phyloP scores from a whole-genome alignment of 108 stramenopile genomes.

The Cyclostephanos invisitatus region DNA sequence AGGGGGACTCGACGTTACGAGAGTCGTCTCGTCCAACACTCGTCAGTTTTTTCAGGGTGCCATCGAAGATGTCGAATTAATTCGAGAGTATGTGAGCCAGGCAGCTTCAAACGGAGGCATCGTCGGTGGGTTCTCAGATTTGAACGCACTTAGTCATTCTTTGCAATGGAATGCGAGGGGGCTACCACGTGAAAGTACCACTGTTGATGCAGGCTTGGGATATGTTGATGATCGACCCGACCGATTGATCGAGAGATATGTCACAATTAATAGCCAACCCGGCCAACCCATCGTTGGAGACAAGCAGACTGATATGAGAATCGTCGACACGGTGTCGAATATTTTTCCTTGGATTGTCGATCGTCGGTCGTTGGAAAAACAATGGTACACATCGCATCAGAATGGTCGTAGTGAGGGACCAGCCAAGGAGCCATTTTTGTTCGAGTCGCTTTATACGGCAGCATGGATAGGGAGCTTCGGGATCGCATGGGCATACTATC shows the following conservation, averaged over 20 bases:
- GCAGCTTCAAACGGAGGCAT: slow-evolving; percentile 16
- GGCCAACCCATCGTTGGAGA: slow-evolving; percentile 16
- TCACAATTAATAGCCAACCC: background rate
- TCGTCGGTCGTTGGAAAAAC: slow-evolving; percentile 17
- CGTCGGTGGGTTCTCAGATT: slow-evolving; percentile 3
- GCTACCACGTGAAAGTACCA: slow-evolving; percentile 1
- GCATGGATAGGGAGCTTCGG: slow-evolving; percentile 25
- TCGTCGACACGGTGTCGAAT: slow-evolving; percentile 20
- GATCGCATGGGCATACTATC: slow-evolving; percentile 29
- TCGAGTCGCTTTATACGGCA: slow-evolving; percentile 29
- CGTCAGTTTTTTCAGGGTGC: slow-evolving; percentile 29
- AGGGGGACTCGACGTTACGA: slow-evolving; percentile 29
- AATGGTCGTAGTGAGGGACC: slow-evolving; percentile 33
- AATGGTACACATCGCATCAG: slow-evolving; percentile 18
- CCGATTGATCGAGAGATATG: slow-evolving; percentile 23
- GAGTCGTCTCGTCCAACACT: slow-evolving; percentile 14
- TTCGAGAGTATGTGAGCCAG: slow-evolving; percentile 30
- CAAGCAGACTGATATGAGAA: slow-evolving; percentile 14
- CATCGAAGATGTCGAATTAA: slow-evolving; percentile 42
- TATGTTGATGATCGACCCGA: slow-evolving; percentile 31
- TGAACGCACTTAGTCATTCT: background rate
- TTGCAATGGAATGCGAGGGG: slow-evolving; percentile 28
- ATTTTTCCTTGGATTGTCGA: slow-evolving; percentile 44
- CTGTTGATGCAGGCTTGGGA: slow-evolving; percentile 24
- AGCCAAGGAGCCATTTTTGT: slow-evolving; percentile 13